Percentiles rank a stretch among this genome's conserved stretches.
Conservation (phyloP, 1,284 basidiomycete genomes). For the Vanrija sp. region DNA sequence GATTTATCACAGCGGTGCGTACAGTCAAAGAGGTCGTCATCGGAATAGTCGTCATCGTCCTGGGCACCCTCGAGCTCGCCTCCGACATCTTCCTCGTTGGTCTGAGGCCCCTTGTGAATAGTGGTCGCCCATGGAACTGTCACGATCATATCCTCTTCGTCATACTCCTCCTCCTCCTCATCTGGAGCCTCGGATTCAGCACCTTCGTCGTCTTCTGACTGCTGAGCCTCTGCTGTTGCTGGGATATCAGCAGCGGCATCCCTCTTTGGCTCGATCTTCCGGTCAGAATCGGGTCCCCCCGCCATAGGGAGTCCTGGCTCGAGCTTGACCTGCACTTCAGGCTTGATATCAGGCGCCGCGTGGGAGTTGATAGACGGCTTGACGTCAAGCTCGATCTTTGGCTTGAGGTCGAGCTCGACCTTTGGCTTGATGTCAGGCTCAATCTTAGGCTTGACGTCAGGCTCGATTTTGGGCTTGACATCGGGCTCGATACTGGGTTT, state of each 20-base stretch:
- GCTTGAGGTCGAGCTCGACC: neutral
- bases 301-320: too few species aligned
- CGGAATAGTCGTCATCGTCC: slow-evolving; percentile 18
- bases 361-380: neutral
- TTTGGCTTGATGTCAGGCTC: neutral
- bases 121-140: neutral
- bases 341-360: neutral
- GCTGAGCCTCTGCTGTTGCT: too few species aligned
- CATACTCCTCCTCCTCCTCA: neutral
- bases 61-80: slow-evolving; percentile 10
- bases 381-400: neutral
- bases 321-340: too few species aligned
- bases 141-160: slow-evolving; percentile 5
- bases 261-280: too few species aligned
- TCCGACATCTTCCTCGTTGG: slow-evolving; percentile 22
- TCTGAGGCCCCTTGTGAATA: neutral
- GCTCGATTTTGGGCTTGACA: neutral
- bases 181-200: neutral
- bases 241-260: too few species aligned
- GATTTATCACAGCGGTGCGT: neutral
- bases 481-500: neutral
- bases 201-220: neutral
- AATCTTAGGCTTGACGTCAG: neutral
- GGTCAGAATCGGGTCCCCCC: too few species aligned
- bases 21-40: slow-evolving; percentile 5